phyloP scores from a whole-genome alignment of 495 filamentous ascomycete genomes.

The Penicillium coprophilum region DNA sequence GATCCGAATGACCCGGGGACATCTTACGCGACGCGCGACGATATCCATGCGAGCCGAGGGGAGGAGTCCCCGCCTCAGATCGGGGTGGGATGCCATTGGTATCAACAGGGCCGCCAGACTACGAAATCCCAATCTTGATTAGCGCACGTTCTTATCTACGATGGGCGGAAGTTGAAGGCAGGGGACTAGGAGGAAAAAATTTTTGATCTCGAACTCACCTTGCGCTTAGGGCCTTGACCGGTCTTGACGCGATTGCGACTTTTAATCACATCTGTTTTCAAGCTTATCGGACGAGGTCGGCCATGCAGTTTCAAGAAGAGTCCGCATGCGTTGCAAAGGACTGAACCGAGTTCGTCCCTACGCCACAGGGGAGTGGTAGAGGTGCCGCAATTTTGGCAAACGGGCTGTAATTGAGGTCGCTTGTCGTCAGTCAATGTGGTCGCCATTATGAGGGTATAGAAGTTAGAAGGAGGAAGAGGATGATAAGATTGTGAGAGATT shows the following conservation, averaged over 20 bases:
- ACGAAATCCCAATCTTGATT: constrained; percentile 25
- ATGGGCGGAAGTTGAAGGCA: constrained; percentile 2
- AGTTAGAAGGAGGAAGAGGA: constrained; percentile 23
- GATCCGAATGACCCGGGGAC: constrained; percentile 70
- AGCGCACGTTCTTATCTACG: constrained; percentile 34
- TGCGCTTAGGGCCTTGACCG: constrained; percentile 82
- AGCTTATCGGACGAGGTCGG: constrained; percentile 84
- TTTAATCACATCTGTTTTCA: constrained; percentile 99
- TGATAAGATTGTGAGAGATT: constrained; percentile 58
- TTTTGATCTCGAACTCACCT: constrained; percentile 56
- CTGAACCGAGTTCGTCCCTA: constrained; percentile 89
- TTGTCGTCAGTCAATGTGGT: constrained; percentile 57
- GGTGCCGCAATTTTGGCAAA: constrained; percentile 95
- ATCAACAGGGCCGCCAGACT: constrained; percentile 54
- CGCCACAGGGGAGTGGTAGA: constrained; percentile 97
- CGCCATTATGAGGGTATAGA: constrained; percentile 49
- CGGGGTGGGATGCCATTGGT: constrained; percentile 57
- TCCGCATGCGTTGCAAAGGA: constrained; percentile 99
- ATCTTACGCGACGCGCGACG: constrained; percentile 71
- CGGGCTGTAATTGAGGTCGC: constrained; percentile 72
- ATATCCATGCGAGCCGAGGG: constrained; percentile 51
- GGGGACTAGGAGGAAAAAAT: constrained; percentile 24
- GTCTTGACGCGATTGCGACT: constrained; percentile 98
- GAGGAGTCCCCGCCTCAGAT: constrained; percentile 56
- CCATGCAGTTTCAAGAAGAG: constrained; percentile 96